A percentile compares a stretch with the other conserved stretches of the same genome.
These are phyloP conservation scores for Tylopilus subfusipes DNA, from an alignment of 768 basidiomycete species.

Conservation along the genomic window DNA sequence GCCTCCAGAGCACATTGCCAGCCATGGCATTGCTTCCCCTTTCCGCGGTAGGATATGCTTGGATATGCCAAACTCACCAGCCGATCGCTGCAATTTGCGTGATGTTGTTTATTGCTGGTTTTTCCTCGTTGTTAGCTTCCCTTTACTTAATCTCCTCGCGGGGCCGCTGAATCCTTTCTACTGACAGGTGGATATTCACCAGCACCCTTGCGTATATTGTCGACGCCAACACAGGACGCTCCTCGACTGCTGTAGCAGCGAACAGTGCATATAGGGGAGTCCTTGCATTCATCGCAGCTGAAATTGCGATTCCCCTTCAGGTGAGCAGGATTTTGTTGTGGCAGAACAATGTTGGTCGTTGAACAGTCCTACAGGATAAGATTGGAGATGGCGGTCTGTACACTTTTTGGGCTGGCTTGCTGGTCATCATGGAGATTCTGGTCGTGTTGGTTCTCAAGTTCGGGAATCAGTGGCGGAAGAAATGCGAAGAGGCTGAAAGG, in stretches of 20 bases:
- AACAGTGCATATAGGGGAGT: constrained; percentile 76
- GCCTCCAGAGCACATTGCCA: constrained; percentile 58
- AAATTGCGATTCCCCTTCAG: constrained; percentile 78
- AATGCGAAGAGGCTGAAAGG: constrained; percentile 43
- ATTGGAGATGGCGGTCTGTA: constrained; percentile 32
- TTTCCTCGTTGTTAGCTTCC: constrained; percentile 42
- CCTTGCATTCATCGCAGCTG: constrained; percentile 64
- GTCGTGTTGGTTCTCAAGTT: constrained; percentile 57
- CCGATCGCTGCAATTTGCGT: constrained; percentile 69
- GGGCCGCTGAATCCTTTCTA: background rate
- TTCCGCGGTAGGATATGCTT: constrained; percentile 65
- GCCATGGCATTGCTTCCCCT: constrained; percentile 55
- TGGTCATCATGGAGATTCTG: constrained; percentile 49
- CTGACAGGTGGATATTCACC: constrained; percentile 50
- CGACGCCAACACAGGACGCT: constrained; percentile 80
- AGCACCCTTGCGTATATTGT: constrained; percentile 81
- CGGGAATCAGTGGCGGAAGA: constrained; percentile 58
- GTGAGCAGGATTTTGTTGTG: background rate
- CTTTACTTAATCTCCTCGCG: background rate
- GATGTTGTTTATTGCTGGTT: constrained; percentile 67
- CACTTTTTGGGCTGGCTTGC: constrained; percentile 46
- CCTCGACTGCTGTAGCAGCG: constrained; percentile 69
- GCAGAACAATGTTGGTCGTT: background rate
- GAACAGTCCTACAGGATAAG: constrained; percentile 9
- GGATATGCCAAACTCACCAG: constrained; percentile 63